Evolutionary conservation across 176 grass and related monocot species (phyloP).

Genomic region (Zoysia japonica): DNA sequence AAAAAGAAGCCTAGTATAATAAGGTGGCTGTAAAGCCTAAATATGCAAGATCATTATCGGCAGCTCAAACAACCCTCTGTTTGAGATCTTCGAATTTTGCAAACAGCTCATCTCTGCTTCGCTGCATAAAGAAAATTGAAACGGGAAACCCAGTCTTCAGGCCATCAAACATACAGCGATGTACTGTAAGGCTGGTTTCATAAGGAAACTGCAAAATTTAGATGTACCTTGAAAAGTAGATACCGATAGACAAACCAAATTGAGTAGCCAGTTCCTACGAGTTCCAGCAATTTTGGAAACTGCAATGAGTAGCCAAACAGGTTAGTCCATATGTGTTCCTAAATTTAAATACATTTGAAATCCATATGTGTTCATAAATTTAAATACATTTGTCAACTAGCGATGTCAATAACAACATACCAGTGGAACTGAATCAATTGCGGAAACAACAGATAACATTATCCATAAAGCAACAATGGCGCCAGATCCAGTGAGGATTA

Average conservation of each 20-base stretch:
- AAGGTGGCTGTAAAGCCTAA: constrained; percentile 37
- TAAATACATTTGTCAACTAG: not conserved
- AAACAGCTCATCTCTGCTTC: constrained; percentile 65
- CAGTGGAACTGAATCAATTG: constrained; percentile 82
- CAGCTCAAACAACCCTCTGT: constrained; percentile 45
- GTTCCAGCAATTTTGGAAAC: constrained; percentile 79
- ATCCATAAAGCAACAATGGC: constrained; percentile 57
- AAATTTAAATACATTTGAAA: not conserved
- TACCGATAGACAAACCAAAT: constrained; percentile 58
- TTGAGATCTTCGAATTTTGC: constrained; percentile 50
- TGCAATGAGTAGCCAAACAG: constrained; percentile 31
- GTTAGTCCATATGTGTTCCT: constrained; percentile 19
- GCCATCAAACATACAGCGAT: not conserved
- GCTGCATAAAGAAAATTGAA: constrained; percentile 42
- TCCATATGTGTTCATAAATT: not conserved
- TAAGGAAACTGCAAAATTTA: not conserved
- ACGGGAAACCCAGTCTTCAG: not conserved
- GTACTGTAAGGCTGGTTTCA: not conserved
- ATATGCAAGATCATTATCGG: constrained; percentile 30
- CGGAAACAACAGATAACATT: constrained; percentile 61
- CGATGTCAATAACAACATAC: constrained; percentile 43
- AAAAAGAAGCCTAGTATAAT: constrained; percentile 34
- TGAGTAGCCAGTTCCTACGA: constrained; percentile 61
- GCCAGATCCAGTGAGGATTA: constrained; percentile 56
- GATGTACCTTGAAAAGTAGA: constrained; percentile 65